phyloP scores from a whole-genome alignment of 257 asterid genomes.

The Lavandula angustifolia region DNA sequence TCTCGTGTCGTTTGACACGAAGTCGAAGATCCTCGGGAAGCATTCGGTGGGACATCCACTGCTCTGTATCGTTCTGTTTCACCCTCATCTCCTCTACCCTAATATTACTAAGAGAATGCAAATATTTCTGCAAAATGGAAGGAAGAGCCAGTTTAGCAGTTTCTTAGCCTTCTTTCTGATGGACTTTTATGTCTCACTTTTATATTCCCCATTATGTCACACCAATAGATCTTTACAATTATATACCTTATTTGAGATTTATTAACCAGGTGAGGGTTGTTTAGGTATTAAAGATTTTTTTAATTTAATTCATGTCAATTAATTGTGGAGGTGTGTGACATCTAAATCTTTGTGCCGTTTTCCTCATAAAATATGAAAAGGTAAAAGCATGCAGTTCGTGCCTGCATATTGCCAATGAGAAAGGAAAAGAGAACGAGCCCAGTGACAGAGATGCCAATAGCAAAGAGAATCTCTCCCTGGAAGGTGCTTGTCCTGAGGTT shows the following conservation, averaged over 20 bases:
- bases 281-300: no score
- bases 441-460: constrained; percentile 40
- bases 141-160: constrained; percentile 1
- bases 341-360: no score
- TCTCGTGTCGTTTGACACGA: constrained; percentile 43
- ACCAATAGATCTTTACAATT: no score
- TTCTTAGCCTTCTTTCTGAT: no score
- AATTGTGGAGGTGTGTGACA: no score
- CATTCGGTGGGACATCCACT: constrained; percentile 55
- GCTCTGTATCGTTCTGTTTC: constrained; percentile 44
- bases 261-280: no score
- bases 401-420: constrained; percentile 58
- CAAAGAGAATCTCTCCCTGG: constrained; percentile 44
- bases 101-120: constrained; percentile 40
- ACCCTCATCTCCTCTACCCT: constrained; percentile 45
- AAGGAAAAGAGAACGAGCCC: constrained; percentile 47
- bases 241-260: no score
- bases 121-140: constrained; percentile 35
- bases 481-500: constrained; percentile 49
- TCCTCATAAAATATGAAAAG: no score
- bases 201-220: no score
- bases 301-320: no score
- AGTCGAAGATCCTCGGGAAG: constrained; percentile 41
- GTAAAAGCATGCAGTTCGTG: background rate
- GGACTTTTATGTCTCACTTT: no score